Evolutionary conservation across 306 rosid genomes (phyloP).

Genomic region (Carpinus fangiana): DNA sequence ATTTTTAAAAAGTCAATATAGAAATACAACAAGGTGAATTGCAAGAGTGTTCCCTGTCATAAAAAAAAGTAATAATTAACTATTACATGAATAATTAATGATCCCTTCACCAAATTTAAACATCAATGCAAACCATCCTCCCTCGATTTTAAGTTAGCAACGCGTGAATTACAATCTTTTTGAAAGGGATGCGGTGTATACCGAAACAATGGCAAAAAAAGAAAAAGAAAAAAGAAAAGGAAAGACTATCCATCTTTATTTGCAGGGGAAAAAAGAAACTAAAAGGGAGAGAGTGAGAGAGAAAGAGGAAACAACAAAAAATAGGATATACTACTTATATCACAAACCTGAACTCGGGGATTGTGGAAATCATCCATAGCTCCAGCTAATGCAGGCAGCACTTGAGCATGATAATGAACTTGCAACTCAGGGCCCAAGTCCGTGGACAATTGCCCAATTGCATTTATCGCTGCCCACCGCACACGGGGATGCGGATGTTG

Average conservation of each 20-base stretch:
- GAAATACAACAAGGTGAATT: no score
- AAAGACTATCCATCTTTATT: neutral
- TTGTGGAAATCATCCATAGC: constrained; percentile 78
- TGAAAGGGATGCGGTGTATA: neutral
- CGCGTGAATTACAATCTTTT: no score
- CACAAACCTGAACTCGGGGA: constrained; percentile 74
- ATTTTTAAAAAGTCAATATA: no score
- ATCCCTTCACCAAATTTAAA: no score
- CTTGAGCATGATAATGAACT: constrained; percentile 48
- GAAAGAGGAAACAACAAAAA: neutral
- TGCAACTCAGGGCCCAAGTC: constrained; percentile 80
- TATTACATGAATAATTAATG: no score
- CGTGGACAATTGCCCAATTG: constrained; percentile 75
- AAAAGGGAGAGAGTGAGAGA: neutral
- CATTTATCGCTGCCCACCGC: constrained; percentile 79
- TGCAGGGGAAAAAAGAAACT: neutral
- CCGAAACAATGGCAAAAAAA: neutral
- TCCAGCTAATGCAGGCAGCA: constrained; percentile 67
- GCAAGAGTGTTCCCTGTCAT: neutral
- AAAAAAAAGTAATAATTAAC: no score
- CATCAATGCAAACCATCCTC: no score
- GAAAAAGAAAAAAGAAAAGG: neutral
- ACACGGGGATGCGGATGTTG: constrained; percentile 61
- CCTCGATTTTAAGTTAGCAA: no score
- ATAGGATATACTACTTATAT: constrained; percentile 9